These are phyloP conservation scores for Suhomyces kunorum DNA, from an alignment of 1,139 yeast genomes.

Conservation along the genomic window DNA sequence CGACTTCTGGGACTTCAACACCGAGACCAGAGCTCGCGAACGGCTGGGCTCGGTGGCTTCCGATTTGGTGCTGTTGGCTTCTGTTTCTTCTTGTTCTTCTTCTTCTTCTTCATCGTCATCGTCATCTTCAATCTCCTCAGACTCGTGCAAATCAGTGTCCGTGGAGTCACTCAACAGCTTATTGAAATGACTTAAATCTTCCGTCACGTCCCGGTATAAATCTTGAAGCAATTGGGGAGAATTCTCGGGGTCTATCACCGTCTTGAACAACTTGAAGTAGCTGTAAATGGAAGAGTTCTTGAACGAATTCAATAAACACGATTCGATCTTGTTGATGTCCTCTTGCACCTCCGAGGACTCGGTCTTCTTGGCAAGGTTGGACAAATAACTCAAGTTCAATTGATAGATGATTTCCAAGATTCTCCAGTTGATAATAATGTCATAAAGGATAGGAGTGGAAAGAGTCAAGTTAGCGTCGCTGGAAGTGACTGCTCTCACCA, in stretches of 20 bases:
- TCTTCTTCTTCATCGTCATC: conserved; percentile 16
- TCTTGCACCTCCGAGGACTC: conserved; percentile 21
- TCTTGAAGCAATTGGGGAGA: conserved; percentile 24
- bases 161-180: conserved; percentile 28
- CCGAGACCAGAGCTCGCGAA: background rate
- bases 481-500: conserved; percentile 19
- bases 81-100: conserved; percentile 11
- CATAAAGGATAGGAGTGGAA: conserved; percentile 21
- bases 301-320: conserved; percentile 18
- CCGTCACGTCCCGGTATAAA: conserved; percentile 17
- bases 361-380: conserved; percentile 19
- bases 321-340: conserved; percentile 28
- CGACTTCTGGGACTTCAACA: conserved; percentile 20
- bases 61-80: background rate
- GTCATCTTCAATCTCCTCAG: conserved; percentile 32
- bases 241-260: conserved; percentile 31
- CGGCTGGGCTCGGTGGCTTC: background rate
- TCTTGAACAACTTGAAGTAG: conserved; percentile 32
- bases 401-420: conserved; percentile 38
- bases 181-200: conserved; percentile 25
- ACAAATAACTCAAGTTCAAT: conserved; percentile 33
- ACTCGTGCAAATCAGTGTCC: conserved; percentile 31
- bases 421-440: conserved; percentile 39
- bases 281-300: conserved; percentile 17
- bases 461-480: conserved; percentile 2